Evolutionary conservation across 176 grass and related monocot genomes (phyloP).

Genomic region (Saccharum spontaneum): DNA sequence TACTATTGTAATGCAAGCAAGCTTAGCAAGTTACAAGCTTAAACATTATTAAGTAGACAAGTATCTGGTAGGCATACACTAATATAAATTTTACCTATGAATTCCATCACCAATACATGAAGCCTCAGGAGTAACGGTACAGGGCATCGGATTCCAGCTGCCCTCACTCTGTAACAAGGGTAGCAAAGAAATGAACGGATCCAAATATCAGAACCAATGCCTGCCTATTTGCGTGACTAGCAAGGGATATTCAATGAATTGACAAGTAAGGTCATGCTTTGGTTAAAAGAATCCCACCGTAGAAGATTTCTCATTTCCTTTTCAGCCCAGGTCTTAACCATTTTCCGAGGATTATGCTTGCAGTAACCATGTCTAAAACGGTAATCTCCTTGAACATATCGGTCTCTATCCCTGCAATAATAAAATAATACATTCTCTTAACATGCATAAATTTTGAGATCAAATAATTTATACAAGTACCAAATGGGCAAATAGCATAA

Average conservation of each 20-base stretch:
- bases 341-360: conserved; percentile 98
- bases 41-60: neutral
- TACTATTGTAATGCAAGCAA: conserved; percentile 11
- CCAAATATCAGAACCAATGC: neutral
- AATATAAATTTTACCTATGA: conserved; percentile 67
- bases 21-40: neutral
- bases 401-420: conserved; percentile 84
- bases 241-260: neutral
- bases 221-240: neutral
- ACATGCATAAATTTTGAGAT: neutral
- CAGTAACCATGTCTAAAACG: conserved; percentile 98
- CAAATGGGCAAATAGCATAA: neutral
- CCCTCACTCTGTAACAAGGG: conserved; percentile 63
- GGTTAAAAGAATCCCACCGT: conserved; percentile 41
- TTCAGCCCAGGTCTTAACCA: conserved; percentile 99
- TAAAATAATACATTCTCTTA: conserved; percentile 33
- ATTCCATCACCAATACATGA: conserved; percentile 98
- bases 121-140: conserved; percentile 66
- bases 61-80: neutral
- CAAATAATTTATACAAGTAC: conserved; percentile 1
- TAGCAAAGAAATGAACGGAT: conserved; percentile 11
- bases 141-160: conserved; percentile 83
- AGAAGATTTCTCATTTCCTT: conserved; percentile 97
- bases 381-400: conserved; percentile 98
- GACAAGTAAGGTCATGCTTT: neutral